Conservation (phyloP, 768 basidiomycete species). For the Rhizopogon roseolus region DNA sequence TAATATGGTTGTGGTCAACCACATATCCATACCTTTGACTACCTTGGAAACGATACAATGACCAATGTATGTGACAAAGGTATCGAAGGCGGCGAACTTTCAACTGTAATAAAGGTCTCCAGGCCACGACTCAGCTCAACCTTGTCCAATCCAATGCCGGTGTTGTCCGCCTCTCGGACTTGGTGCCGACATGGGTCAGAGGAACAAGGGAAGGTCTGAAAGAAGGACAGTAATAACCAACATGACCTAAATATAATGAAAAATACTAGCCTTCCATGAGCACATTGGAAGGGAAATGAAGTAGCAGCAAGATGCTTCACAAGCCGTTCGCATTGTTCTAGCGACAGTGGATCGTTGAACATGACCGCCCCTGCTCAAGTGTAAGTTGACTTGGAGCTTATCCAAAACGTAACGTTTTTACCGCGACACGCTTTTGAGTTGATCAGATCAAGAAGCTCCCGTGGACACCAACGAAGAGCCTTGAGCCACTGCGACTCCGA, state of each 20-base stretch:
- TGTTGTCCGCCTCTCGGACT: conserved; percentile 8
- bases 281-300: conserved; percentile 90
- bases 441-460: conserved; percentile 72
- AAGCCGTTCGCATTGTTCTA: conserved; percentile 65
- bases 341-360: conserved; percentile 82
- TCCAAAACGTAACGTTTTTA: conserved; percentile 22
- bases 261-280: conserved; percentile 73
- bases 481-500: conserved; percentile 51
- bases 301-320: conserved; percentile 66
- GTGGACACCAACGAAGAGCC: conserved; percentile 80
- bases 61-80: conserved; percentile 4
- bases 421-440: conserved; percentile 98
- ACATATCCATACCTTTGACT: no score
- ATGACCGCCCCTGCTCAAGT: conserved; percentile 79
- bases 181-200: conserved; percentile 27
- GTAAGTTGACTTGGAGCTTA: not conserved
- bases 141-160: conserved; percentile 20
- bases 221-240: conserved; percentile 1
- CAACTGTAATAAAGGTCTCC: not conserved
- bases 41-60: conserved; percentile 4
- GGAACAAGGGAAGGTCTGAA: conserved; percentile 54
- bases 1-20: no score
- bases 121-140: not conserved
- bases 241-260: not conserved
- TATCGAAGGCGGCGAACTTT: not conserved